Evolutionary conservation across 768 basidiomycete species (phyloP).

Genomic region (Naganishia vishniacii): DNA sequence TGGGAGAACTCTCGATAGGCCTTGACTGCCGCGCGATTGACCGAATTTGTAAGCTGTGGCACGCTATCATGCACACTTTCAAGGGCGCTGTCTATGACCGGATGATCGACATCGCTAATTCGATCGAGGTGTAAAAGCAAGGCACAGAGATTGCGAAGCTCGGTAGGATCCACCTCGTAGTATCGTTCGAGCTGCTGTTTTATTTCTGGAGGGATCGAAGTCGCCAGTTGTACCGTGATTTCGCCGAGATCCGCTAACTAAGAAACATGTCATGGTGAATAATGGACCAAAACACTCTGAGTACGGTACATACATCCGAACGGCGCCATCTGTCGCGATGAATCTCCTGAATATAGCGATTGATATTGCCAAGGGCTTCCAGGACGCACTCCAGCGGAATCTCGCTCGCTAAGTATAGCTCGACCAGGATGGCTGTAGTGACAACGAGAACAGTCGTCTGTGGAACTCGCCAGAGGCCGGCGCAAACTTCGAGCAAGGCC

Average conservation of each 20-base stretch:
- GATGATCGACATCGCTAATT: slow-evolving; percentile 20
- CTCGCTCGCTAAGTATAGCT: slow-evolving; percentile 79
- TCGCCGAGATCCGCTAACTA: slow-evolving; percentile 19
- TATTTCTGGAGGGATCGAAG: slow-evolving; percentile 1
- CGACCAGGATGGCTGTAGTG: slow-evolving; percentile 73
- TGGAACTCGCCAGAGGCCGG: slow-evolving; percentile 83
- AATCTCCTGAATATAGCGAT: slow-evolving; percentile 65
- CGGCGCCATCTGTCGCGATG: slow-evolving; percentile 70
- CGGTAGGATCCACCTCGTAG: slow-evolving; percentile 6
- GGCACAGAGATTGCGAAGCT: slow-evolving; percentile 18
- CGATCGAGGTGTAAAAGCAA: slow-evolving; percentile 13
- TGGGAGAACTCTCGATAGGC: slow-evolving; percentile 39
- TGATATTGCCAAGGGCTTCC: slow-evolving; percentile 72
- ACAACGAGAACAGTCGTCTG: slow-evolving; percentile 69
- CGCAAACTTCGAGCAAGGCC: slow-evolving; percentile 80
- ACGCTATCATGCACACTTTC: slow-evolving; percentile 11
- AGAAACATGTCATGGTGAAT: slow-evolving; percentile 25
- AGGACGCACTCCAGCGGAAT: slow-evolving; percentile 92
- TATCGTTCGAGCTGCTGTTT: slow-evolving; percentile 14
- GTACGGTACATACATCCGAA: slow-evolving; percentile 64
- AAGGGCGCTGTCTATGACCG: neutral
- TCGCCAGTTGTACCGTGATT: neutral
- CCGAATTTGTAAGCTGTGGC: slow-evolving; percentile 19
- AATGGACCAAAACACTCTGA: slow-evolving; percentile 26
- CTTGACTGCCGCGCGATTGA: slow-evolving; percentile 35